A percentile compares a stretch with the other conserved stretches of the same genome.
Evolutionary conservation across 352 stramenopile species (phyloP).

Genomic region (Pythium folliculosum): DNA sequence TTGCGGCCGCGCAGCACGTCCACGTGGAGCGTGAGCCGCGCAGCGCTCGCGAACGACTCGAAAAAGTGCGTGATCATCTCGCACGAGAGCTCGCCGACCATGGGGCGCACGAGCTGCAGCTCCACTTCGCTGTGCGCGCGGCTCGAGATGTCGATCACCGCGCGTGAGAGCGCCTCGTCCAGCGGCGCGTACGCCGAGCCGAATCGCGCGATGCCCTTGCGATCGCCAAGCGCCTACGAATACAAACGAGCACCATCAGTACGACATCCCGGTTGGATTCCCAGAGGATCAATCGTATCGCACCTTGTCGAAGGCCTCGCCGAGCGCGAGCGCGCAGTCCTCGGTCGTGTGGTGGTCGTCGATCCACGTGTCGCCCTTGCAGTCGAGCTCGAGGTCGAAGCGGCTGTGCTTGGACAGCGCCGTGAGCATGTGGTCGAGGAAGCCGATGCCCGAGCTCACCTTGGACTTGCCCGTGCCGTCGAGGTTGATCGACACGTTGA

Average conservation of each 20-base stretch:
- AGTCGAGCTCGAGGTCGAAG: constrained; percentile 88
- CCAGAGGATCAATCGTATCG: background rate
- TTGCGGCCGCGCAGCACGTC: constrained; percentile 91
- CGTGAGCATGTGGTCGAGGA: constrained; percentile 93
- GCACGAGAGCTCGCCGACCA: constrained; percentile 84
- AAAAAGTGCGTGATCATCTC: constrained; percentile 97
- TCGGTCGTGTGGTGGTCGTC: constrained; percentile 97
- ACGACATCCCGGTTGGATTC: no score
- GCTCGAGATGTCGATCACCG: constrained; percentile 95
- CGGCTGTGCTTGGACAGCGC: constrained; percentile 89
- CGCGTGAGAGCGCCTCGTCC: constrained; percentile 90
- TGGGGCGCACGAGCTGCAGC: constrained; percentile 84
- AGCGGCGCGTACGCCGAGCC: constrained; percentile 88
- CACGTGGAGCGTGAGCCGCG: constrained; percentile 92
- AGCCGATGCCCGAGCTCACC: constrained; percentile 90
- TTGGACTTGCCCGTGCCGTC: constrained; percentile 88
- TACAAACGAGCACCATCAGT: background rate
- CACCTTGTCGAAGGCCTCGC: constrained; percentile 89
- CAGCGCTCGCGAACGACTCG: constrained; percentile 92
- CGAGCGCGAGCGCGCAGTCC: constrained; percentile 93
- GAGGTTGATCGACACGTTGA: constrained; percentile 86
- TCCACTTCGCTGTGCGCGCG: constrained; percentile 91
- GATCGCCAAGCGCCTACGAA: constrained; percentile 81
- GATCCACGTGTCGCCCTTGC: constrained; percentile 94
- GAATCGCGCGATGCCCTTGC: constrained; percentile 88